Conservation (phyloP, 805 yeast species). For the Candida piceae region DNA sequence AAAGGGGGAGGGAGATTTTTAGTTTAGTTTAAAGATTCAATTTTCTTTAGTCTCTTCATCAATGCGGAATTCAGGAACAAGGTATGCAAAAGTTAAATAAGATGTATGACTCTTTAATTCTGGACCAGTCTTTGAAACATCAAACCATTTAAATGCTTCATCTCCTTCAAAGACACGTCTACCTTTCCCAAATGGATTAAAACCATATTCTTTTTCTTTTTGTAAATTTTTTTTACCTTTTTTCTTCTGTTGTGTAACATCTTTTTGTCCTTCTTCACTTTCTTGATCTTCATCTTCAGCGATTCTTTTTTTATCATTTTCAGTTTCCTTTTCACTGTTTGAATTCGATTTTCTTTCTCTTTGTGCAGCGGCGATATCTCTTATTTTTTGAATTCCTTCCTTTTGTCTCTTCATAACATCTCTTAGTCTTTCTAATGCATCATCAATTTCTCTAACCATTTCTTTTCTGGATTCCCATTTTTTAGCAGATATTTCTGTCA, state of each 20-base stretch:
- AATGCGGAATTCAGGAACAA: slow-evolving; percentile 14
- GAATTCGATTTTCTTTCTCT: slow-evolving; percentile 32
- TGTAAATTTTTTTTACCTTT: slow-evolving; percentile 6
- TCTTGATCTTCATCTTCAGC: slow-evolving; percentile 12
- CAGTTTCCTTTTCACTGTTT: slow-evolving; percentile 19
- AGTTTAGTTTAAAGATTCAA: not conserved
- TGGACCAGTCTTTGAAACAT: slow-evolving; percentile 77
- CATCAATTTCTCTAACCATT: slow-evolving; percentile 77
- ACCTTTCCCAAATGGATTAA: slow-evolving; percentile 93
- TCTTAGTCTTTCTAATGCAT: slow-evolving; percentile 71
- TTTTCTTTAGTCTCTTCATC: not conserved
- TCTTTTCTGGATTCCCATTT: slow-evolving; percentile 84
- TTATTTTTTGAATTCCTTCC: slow-evolving; percentile 57
- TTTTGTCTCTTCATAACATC: slow-evolving; percentile 72
- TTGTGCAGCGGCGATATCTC: slow-evolving; percentile 18
- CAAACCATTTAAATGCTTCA: slow-evolving; percentile 67
- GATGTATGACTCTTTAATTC: slow-evolving; percentile 94
- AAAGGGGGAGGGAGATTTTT: no score
- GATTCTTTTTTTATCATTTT: slow-evolving; percentile 11
- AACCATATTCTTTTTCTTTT: slow-evolving; percentile 42
- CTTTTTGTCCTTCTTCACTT: slow-evolving; percentile 17
- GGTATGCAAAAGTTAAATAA: slow-evolving; percentile 83
- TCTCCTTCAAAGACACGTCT: slow-evolving; percentile 85
- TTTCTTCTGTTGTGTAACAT: slow-evolving; percentile 8
- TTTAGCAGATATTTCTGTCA: slow-evolving; percentile 84